A percentile compares a stretch with the other conserved stretches of the same genome.
phyloP scores from a whole-genome alignment of 2,329 filamentous ascomycete species.

The Emericellopsis cladophorae region DNA sequence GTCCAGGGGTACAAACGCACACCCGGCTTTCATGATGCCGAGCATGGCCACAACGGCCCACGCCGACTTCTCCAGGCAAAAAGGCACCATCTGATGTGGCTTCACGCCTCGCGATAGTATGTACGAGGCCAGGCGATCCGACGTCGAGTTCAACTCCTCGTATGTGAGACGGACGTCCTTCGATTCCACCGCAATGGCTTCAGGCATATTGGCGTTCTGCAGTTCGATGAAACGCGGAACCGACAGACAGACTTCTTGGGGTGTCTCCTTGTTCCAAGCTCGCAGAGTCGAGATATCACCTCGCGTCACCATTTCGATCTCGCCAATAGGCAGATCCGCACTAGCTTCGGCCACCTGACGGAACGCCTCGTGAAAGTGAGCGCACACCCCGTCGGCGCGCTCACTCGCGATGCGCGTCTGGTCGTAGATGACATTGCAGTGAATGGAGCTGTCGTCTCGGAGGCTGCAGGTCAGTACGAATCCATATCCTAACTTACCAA shows the following conservation, averaged over 20 bases:
- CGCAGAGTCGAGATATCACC: background rate
- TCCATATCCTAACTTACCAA: background rate
- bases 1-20: background rate
- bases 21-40: constrained; percentile 1
- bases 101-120: constrained; percentile 14
- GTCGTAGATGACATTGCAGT: background rate
- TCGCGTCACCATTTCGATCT: background rate
- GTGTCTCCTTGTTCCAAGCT: constrained; percentile 6
- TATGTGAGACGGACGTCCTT: constrained; percentile 22
- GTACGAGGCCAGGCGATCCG: background rate
- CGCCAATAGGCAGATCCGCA: background rate
- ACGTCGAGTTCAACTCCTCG: background rate
- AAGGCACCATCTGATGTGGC: constrained; percentile 26
- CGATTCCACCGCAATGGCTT: constrained; percentile 22
- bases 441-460: background rate
- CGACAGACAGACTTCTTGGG: background rate
- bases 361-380: background rate
- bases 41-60: constrained; percentile 2
- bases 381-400: background rate
- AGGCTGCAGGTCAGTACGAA: background rate
- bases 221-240: background rate
- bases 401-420: background rate
- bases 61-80: constrained; percentile 15
- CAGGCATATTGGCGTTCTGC: constrained; percentile 7
- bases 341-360: background rate